Evolutionary conservation across 441 rosid genomes (phyloP).

Genomic region (Populus hybrid): DNA sequence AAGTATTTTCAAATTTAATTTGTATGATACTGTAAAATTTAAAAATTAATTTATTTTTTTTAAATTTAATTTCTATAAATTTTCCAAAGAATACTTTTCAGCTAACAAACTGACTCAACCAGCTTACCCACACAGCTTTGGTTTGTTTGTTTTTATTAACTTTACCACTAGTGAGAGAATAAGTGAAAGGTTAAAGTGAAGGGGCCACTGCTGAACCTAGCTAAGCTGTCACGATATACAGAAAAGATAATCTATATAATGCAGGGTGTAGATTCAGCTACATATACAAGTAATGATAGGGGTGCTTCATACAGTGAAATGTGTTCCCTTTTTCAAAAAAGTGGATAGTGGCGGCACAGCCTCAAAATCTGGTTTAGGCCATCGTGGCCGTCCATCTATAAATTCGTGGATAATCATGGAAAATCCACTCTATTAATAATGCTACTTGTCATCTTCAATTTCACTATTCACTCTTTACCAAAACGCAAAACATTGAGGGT

Average conservation of each 20-base stretch:
- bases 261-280: constrained; percentile 16
- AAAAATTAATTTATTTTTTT: too few relatives aligned
- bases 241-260: not conserved
- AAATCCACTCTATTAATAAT: constrained; percentile 13
- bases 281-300: constrained; percentile 8
- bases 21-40: too few relatives aligned
- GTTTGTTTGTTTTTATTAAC: too few relatives aligned
- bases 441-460: constrained; percentile 1
- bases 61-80: too few relatives aligned
- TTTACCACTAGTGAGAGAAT: not conserved
- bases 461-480: not conserved
- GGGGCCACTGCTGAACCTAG: not conserved
- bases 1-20: too few relatives aligned
- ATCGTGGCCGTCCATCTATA: constrained; percentile 19
- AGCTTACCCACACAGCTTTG: too few relatives aligned
- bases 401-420: constrained; percentile 1
- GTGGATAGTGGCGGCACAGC: not conserved
- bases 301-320: not conserved
- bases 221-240: not conserved
- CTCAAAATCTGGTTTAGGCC: not conserved
- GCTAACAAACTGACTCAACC: too few relatives aligned
- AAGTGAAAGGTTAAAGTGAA: not conserved
- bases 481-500: not conserved
- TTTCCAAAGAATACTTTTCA: too few relatives aligned
- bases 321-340: not conserved